Percentiles rank a stretch among this genome's conserved stretches.
These are phyloP conservation scores for Sechiopsis laciniata DNA, from an alignment of 306 rosid genomes.

Conservation along the genomic window DNA sequence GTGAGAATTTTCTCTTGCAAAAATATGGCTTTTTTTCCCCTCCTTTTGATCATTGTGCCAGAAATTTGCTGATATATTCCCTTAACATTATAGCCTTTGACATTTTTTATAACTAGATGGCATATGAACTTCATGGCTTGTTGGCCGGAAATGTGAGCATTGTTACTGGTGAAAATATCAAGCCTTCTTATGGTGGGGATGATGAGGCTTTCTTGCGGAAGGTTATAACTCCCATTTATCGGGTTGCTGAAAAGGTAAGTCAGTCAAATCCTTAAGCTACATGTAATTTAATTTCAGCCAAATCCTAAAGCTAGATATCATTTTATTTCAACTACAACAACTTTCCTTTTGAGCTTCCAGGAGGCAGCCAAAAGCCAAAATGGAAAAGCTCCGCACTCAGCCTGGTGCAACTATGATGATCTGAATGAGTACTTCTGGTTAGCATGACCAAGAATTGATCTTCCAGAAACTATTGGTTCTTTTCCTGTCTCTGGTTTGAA, in stretches of 20 bases:
- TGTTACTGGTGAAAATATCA: conserved; percentile 95
- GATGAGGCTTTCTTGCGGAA: conserved; percentile 89
- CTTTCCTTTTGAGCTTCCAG: conserved; percentile 37
- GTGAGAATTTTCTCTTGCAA: conserved; percentile 40
- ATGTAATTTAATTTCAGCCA: neutral
- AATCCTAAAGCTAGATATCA: neutral
- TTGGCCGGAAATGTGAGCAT: conserved; percentile 99
- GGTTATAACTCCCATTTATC: conserved; percentile 77
- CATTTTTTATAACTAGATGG: conserved; percentile 57
- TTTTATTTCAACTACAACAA: conserved; percentile 22
- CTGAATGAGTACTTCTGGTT: conserved; percentile 96
- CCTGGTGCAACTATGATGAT: conserved; percentile 96
- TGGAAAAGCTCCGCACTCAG: conserved; percentile 74
- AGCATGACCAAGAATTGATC: conserved; percentile 31
- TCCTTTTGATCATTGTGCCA: conserved; percentile 1
- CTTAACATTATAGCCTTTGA: conserved; percentile 25
- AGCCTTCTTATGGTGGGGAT: conserved; percentile 98
- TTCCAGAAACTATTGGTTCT: conserved; percentile 16
- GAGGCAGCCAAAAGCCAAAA: conserved; percentile 61
- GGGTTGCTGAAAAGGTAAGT: conserved; percentile 69
- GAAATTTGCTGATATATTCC: conserved; percentile 1
- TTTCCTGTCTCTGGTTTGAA: conserved; percentile 20
- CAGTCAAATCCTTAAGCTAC: neutral
- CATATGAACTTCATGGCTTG: conserved; percentile 88
- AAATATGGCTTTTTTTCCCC: conserved; percentile 19